Base-by-base conservation (phyloP, 768 basidiomycete species). In the Mycena polygramma region DNA sequence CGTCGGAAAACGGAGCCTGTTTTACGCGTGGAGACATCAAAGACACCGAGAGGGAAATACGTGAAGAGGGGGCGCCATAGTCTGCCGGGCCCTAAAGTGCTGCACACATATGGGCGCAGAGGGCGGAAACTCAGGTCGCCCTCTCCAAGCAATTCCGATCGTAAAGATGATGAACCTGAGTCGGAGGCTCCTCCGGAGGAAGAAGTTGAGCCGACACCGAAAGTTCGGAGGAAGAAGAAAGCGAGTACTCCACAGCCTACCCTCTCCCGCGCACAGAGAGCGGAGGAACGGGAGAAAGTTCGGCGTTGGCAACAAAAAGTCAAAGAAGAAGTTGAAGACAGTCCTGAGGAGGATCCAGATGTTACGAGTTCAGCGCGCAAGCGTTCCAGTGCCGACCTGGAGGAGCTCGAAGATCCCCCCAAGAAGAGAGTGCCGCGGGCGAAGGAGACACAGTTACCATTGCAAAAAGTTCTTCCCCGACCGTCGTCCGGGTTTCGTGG, bases 1-100 rank as follows among this genome's bases (percentile, higher is more conserved):
- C 81, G 81, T 68, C 85, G 83, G 58, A 91, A 88, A 77, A 83
- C 77, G 11, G 85, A 87, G 52, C 75, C 74, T n/a, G 67, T 71
- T 57, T 63, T 73, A 24, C 70, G 76, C 65, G 75, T 78, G 11
- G 77, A 79, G 43, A 78, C 77, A 53, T 77, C 75, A 36, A 71
- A 77, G 58, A 63, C 68, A n/a, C 69, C 66, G 63, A 68, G 46
- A 66, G 53, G 37, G 24, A 66, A 61, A 61, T 46, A 57, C 54
- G n/a, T 20, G 39, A 55, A 49, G 64, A 43, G 55, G 20, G 68
- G 62, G 13, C 69, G 66, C 15, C 64, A 68, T 30, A 72, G 64
- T 69, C 26, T 68, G 17, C 61, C 74, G 22, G 69, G 26, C 26
- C 2, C 49, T 11, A 69, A 67, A n/a, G 26, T 51, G n/a, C 17